These are phyloP conservation scores for Ophiocordyceps camponoti-saundersi DNA, from an alignment of 2,329 filamentous ascomycete species.

Conservation along the genomic window DNA sequence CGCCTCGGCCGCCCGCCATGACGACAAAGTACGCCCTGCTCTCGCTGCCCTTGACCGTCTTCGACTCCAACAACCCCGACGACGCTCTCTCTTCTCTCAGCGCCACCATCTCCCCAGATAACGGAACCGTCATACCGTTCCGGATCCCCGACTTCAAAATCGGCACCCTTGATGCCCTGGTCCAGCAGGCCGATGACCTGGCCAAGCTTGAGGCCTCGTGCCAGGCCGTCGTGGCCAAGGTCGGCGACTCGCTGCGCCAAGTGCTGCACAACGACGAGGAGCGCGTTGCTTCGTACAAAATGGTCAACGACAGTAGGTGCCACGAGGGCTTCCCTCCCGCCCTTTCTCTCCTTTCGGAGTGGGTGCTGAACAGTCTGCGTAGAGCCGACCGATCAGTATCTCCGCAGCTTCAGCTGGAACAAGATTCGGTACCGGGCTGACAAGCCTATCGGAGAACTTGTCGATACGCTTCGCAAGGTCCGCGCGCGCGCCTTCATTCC, in stretches of 20 bases:
- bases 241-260: constrained; percentile 67
- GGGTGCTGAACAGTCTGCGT: constrained; percentile 10
- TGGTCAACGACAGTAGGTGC: constrained; percentile 75
- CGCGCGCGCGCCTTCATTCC: not conserved
- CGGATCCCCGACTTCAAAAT: constrained; percentile 92
- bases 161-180: constrained; percentile 82
- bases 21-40: constrained; percentile 64
- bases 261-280: constrained; percentile 74
- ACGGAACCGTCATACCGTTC: constrained; percentile 62
- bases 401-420: constrained; percentile 86
- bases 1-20: constrained; percentile 15
- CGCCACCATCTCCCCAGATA: constrained; percentile 54
- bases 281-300: constrained; percentile 73
- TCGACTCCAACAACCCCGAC: constrained; percentile 62
- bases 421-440: constrained; percentile 94
- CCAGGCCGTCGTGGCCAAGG: constrained; percentile 70
- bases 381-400: constrained; percentile 94
- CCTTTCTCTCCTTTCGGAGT: not conserved
- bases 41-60: constrained; percentile 76
- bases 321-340: not conserved
- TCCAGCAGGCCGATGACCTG: constrained; percentile 91
- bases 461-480: constrained; percentile 79
- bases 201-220: constrained; percentile 71
- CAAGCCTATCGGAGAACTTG: constrained; percentile 72
- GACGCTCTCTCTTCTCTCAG: constrained; percentile 67